Base-by-base conservation (phyloP, 352 stramenopile genomes). In the Elongisporangium undulatum region DNA sequence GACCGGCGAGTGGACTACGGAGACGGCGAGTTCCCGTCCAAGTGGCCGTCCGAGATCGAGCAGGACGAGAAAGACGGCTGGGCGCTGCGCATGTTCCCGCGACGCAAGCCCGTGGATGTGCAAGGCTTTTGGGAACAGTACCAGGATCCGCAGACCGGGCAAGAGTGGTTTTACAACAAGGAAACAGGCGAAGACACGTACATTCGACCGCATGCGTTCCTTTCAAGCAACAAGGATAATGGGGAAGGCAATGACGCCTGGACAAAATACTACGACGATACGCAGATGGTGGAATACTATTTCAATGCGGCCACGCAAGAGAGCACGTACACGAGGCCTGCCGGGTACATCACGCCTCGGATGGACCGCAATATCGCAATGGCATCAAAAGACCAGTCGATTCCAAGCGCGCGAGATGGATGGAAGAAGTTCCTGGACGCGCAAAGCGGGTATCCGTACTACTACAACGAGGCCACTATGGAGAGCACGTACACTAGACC, bases 1-100 rank as follows among this genome's bases (percentile, higher is more conserved):
- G 90, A 79, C 13, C 87, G 78, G 51, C 82, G 94, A 26, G 74
- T 98, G 41, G 94, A 98, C 73, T 98, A 97, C 56, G 87, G 78
- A 22, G 82, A 96, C 21, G 82, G 84, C 61, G 89, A 97, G 48
- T 97, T 97, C 66, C 89, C 90, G 23, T 96, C 85, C 26, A 74
- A 78, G 2, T 98, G 92, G 92, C 90, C 90, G 4, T 85, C 82
- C 13, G 92, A 98, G 63, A 82, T 98, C 38, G 71, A 82, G 50
- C 89, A 97, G 64, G 89, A 96, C 65, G 90, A 97, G 19, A 76
- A 87, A 45, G 69, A 87, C 21, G 89, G 89, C 3, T 96, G 89
- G 87, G 61, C 71, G 7, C 63, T 94, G 51, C 82, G 89, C 1
- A 80, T 72, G 49, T 76, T 71, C 38, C 77, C 80, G 3, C 62